Evolutionary conservation across 129 eudicot species (phyloP).

Genomic region (Flaveria sonorensis): DNA sequence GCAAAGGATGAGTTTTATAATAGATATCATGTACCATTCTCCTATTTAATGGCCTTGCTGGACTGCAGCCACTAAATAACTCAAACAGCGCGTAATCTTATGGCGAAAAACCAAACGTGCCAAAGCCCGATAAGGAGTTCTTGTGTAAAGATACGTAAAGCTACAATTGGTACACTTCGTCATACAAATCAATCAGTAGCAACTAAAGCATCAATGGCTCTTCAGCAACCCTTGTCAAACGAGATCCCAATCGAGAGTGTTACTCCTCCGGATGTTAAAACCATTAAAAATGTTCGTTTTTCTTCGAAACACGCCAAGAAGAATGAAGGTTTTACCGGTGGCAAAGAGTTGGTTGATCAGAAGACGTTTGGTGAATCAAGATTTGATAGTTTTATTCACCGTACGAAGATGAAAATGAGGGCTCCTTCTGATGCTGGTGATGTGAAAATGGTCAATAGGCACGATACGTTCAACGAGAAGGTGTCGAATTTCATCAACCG

Average conservation of each 20-base stretch:
- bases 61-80: background rate
- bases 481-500: slow-evolving; percentile 50
- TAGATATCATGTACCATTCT: background rate
- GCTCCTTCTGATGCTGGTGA: slow-evolving; percentile 34
- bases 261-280: slow-evolving; percentile 15
- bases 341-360: slow-evolving; percentile 27
- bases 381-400: slow-evolving; percentile 46
- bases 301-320: slow-evolving; percentile 4
- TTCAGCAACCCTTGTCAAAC: slow-evolving; percentile 23
- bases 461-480: slow-evolving; percentile 66
- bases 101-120: slow-evolving; percentile 43
- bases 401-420: slow-evolving; percentile 48
- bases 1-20: background rate
- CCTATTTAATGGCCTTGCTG: slow-evolving; percentile 24
- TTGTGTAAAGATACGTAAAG: slow-evolving; percentile 38
- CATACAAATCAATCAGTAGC: slow-evolving; percentile 21
- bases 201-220: slow-evolving; percentile 19
- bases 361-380: slow-evolving; percentile 28
- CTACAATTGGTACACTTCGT: slow-evolving; percentile 31
- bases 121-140: slow-evolving; percentile 29
- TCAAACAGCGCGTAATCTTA: background rate
- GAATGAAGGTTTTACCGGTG: background rate
- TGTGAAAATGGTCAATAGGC: slow-evolving; percentile 19
- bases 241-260: slow-evolving; percentile 37
- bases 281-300: slow-evolving; percentile 25